Evolutionary conservation across 75 land plant genomes (phyloP), one percentile per base, ranked within the genome.

Genomic region (Larix kaempferi): DNA sequence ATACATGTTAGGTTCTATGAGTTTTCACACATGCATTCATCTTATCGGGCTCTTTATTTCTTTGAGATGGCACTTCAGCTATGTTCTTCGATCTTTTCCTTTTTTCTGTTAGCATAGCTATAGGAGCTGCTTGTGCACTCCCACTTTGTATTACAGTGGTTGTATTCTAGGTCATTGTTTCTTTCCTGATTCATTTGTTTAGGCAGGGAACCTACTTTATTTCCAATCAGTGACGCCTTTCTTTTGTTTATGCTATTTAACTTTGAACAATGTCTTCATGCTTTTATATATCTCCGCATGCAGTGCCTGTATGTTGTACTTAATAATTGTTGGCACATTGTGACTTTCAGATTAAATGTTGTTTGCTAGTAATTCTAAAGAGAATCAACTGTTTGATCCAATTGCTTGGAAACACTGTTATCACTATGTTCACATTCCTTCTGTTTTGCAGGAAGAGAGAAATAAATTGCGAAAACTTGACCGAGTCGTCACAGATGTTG

Each of bases 401-500:
- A 33, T 25, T 56, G 57, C 6, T 44, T 67, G 16, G 19, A 27
- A 23, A 2, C 52, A 7, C 15, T 62, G 59, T 37, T 7, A 19
- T 60, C 27, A 21, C 37, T 21, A 37, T 13, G 69, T 29, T 57
- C 69, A 74, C 52, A 71, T 19, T 29, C 41, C 75, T 19, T 33
- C 64, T 17, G 41, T 79, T 75, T 83, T 7, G 64, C 91, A 90
- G 95, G 93, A 93, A 76, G 91, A 88, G 77, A 88, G 87, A 76
- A 78, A 82, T 61, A 87, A 89, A 65, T 59, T 80, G 39, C 81
- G 88, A 8, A 94, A 85, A 66, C 76, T 60, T 6, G 89, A 85
- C 44, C 76, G 87, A 12, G 64, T 37, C 64, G 84, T n/a, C n/a
- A n/a, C 81, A 41, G 85, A 88, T 55, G 88, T 84, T 74, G 83